These are phyloP conservation scores for Candida tibetensis DNA, from an alignment of 805 yeast species.

Conservation along the genomic window DNA sequence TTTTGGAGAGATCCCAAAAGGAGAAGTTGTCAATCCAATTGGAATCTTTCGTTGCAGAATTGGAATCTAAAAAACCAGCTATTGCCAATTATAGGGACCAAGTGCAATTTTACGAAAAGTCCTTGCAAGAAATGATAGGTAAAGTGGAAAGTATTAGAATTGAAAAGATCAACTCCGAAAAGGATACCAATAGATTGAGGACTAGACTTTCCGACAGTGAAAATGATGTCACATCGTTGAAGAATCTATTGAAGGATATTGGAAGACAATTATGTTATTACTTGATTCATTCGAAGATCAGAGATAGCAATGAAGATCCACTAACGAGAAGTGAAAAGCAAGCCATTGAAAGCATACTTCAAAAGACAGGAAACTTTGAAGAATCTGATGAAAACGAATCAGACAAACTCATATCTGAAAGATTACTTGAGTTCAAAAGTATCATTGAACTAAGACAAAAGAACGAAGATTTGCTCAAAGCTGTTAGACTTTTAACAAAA, in stretches of 20 bases:
- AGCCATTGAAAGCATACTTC: slow-evolving; percentile 57
- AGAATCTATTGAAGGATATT: slow-evolving; percentile 64
- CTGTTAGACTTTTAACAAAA: slow-evolving; percentile 69
- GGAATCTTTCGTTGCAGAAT: slow-evolving; percentile 66
- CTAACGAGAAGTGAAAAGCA: slow-evolving; percentile 61
- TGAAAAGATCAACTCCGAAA: slow-evolving; percentile 47
- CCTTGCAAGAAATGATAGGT: slow-evolving; percentile 49
- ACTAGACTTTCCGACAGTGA: slow-evolving; percentile 40
- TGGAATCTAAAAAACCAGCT: slow-evolving; percentile 76
- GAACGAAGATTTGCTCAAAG: slow-evolving; percentile 67
- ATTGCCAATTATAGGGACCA: slow-evolving; percentile 63
- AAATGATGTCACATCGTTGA: slow-evolving; percentile 46
- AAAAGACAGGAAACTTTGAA: slow-evolving; percentile 30
- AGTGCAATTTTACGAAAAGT: slow-evolving; percentile 54
- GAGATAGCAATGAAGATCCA: slow-evolving; percentile 56
- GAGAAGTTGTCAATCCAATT: slow-evolving; percentile 68
- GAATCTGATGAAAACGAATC: slow-evolving; percentile 55
- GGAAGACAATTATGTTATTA: slow-evolving; percentile 80
- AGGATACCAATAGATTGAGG: slow-evolving; percentile 34
- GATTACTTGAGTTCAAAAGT: slow-evolving; percentile 68
- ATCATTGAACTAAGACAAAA: slow-evolving; percentile 67
- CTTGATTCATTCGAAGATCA: slow-evolving; percentile 61
- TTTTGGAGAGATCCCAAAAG: slow-evolving; percentile 69
- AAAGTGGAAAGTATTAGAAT: slow-evolving; percentile 50
- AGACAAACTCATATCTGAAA: slow-evolving; percentile 64